phyloP scores from a whole-genome alignment of 768 basidiomycete species.

The Suillus occidentalis region DNA sequence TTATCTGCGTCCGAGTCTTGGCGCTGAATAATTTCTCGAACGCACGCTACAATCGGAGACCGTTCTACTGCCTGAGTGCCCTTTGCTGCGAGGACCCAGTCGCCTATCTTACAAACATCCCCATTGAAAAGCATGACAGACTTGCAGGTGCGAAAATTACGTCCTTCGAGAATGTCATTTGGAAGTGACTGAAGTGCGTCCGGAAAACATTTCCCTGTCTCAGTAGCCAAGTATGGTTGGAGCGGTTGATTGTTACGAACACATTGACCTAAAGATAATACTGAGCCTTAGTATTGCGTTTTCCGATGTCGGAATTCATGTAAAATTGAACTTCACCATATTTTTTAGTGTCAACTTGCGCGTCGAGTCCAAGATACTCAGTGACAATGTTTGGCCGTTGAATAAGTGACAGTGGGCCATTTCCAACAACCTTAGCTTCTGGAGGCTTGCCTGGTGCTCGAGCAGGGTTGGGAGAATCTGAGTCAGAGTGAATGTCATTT shows the following conservation, averaged over 20 bases:
- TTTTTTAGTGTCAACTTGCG: neutral
- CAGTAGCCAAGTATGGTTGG: neutral
- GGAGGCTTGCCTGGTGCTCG: neutral
- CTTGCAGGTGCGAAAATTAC: slow-evolving; percentile 5
- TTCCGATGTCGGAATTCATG: too few relatives aligned
- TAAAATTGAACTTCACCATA: neutral
- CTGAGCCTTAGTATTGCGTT: neutral
- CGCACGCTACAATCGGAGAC: neutral
- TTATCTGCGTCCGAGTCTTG: neutral
- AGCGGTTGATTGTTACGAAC: neutral
- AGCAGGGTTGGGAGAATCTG: neutral
- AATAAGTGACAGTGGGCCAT: neutral
- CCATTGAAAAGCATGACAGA: slow-evolving; percentile 1
- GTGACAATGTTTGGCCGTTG: slow-evolving; percentile 2
- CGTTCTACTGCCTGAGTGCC: neutral
- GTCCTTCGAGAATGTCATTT: neutral
- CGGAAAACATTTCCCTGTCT: neutral
- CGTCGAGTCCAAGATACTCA: neutral
- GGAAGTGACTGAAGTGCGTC: neutral
- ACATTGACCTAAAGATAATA: neutral
- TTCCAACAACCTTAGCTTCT: neutral
- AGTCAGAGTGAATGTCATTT: slow-evolving; percentile 1
- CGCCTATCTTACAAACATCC: slow-evolving; percentile 1
- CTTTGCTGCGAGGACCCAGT: neutral
- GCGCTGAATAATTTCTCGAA: slow-evolving; percentile 3